phyloP scores from a whole-genome alignment of 73 alveolate species.

The Paramecium primaurelia region DNA sequence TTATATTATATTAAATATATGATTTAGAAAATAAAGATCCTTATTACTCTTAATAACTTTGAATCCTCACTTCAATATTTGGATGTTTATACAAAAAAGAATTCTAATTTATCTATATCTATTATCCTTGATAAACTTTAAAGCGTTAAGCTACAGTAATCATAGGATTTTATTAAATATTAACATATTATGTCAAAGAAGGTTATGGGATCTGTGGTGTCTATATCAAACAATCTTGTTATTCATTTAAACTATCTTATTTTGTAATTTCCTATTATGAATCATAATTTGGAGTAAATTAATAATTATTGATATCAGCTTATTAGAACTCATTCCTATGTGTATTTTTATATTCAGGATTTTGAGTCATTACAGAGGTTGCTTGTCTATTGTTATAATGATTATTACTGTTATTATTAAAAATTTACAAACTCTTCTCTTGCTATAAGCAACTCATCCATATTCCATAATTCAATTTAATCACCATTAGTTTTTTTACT shows the following conservation, averaged over 20 bases:
- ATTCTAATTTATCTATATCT: background rate
- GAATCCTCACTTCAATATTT: background rate
- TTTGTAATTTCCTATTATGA: background rate
- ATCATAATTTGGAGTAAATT: background rate
- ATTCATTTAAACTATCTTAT: background rate
- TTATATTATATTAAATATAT: background rate
- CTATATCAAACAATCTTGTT: background rate
- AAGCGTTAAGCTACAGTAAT: background rate
- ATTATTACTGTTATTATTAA: background rate
- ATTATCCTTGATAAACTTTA: background rate
- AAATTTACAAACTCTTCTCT: background rate
- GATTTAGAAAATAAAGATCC: background rate
- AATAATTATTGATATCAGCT: background rate
- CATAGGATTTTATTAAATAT: background rate
- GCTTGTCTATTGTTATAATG: background rate
- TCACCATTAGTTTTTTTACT: background rate
- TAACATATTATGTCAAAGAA: background rate
- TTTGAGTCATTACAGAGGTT: background rate
- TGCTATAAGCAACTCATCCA: background rate
- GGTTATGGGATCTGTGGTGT: background rate
- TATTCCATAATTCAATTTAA: background rate
- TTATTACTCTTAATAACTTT: background rate
- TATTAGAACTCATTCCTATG: background rate
- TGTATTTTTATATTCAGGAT: too few relatives aligned
- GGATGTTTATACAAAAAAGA: background rate